Evolutionary conservation across 176 grass and related monocot genomes (phyloP).

Genomic region (Urochloa ruziziensis): DNA sequence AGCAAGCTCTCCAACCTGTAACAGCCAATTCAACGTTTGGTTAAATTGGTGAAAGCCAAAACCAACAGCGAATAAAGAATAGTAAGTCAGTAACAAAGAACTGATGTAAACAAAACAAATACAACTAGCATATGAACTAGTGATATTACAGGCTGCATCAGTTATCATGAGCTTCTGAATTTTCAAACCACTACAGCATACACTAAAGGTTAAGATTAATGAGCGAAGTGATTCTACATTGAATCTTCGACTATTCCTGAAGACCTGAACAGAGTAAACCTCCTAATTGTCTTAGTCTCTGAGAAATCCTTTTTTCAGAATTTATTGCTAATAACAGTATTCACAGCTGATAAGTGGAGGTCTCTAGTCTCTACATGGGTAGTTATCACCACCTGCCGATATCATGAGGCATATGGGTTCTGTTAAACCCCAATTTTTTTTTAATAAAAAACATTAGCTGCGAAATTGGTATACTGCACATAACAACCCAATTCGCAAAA

Average conservation of each 20-base stretch:
- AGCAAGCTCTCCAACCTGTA: slow-evolving; percentile 16
- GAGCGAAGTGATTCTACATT: not conserved
- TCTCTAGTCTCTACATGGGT: not conserved
- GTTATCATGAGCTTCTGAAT: not conserved
- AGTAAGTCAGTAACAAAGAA: not conserved
- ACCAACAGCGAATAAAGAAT: not conserved
- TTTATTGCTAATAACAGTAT: not conserved
- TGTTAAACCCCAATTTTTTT: not conserved
- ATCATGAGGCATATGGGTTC: not conserved
- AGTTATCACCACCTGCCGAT: not conserved
- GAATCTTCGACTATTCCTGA: not conserved
- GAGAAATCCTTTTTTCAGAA: not conserved
- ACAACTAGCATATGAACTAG: not conserved
- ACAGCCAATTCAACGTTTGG: not conserved
- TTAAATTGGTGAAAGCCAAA: not conserved
- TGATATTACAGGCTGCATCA: not conserved
- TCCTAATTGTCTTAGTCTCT: not conserved
- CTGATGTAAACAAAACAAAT: not conserved
- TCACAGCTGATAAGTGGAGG: not conserved
- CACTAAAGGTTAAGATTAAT: not conserved
- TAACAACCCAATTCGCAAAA: not conserved
- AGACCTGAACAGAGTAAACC: too few species aligned
- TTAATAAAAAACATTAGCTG: not conserved
- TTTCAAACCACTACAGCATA: not conserved
- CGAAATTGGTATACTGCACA: not conserved